These are phyloP conservation scores for Fomitopsis pulvina DNA, from an alignment of 768 basidiomycete genomes.

Conservation along the genomic window DNA sequence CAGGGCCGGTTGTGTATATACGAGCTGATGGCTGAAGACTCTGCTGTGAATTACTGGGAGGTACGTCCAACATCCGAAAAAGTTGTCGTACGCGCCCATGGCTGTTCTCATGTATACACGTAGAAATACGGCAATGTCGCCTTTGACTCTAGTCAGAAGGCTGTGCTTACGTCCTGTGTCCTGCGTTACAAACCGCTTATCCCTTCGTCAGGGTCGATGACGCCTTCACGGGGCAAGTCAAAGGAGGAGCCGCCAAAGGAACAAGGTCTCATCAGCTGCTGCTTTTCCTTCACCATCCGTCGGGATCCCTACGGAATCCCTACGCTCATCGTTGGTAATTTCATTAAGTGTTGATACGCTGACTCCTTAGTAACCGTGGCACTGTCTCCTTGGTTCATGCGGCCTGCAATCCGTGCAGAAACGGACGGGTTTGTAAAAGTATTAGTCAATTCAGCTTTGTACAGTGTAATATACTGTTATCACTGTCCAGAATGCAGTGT, in stretches of 20 bases:
- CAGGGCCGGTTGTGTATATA: slow-evolving; percentile 93
- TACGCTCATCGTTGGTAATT: slow-evolving; percentile 87
- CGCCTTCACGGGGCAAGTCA: slow-evolving; percentile 22
- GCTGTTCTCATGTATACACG: neutral
- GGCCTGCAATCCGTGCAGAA: neutral
- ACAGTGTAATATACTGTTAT: no score
- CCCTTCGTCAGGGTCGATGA: slow-evolving; percentile 31
- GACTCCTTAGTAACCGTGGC: neutral
- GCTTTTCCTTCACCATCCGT: slow-evolving; percentile 87
- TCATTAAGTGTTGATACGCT: slow-evolving; percentile 47
- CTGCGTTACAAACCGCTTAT: slow-evolving; percentile 70
- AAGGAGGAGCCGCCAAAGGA: slow-evolving; percentile 39
- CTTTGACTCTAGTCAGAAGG: slow-evolving; percentile 88
- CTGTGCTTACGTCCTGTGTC: slow-evolving; percentile 88
- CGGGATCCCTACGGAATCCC: slow-evolving; percentile 83
- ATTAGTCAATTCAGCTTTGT: no score
- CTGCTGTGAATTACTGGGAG: slow-evolving; percentile 97
- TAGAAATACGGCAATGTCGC: slow-evolving; percentile 95
- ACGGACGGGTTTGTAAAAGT: neutral
- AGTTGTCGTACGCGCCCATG: neutral
- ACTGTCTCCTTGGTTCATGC: neutral
- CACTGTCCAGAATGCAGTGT: no score
- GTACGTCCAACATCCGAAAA: slow-evolving; percentile 37
- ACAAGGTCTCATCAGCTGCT: slow-evolving; percentile 78
- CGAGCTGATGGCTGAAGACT: slow-evolving; percentile 97